These are phyloP conservation scores for Coemansia sp. DNA, from an alignment of 192 early-diverging fungal species.

Conservation along the genomic window DNA sequence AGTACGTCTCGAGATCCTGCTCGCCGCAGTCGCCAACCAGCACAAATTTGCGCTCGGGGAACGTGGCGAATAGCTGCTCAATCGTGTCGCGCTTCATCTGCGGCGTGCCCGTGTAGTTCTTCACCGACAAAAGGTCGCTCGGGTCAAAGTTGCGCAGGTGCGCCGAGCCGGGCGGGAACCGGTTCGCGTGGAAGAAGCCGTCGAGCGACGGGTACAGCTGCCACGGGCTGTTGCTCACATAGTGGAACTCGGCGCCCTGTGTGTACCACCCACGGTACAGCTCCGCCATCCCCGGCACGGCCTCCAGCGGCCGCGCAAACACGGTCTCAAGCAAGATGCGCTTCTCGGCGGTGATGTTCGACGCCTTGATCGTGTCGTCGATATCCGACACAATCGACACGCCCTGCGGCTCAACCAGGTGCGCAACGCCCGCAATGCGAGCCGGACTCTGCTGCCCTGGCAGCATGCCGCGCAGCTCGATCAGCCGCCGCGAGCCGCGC, in stretches of 20 bases:
- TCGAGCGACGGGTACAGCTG: slow-evolving; percentile 72
- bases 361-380: slow-evolving; percentile 92
- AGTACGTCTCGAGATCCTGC: slow-evolving; percentile 81
- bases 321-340: slow-evolving; percentile 59
- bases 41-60: slow-evolving; percentile 81
- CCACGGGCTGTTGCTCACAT: slow-evolving; percentile 84
- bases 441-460: slow-evolving; percentile 21
- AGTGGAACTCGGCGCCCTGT: slow-evolving; percentile 69
- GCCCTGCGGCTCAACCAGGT: slow-evolving; percentile 59
- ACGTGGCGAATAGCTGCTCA: slow-evolving; percentile 55
- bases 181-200: slow-evolving; percentile 61
- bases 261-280: slow-evolving; percentile 68
- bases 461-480: slow-evolving; percentile 39
- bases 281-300: slow-evolving; percentile 78
- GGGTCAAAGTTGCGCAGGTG: slow-evolving; percentile 67
- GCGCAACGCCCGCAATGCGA: slow-evolving; percentile 22
- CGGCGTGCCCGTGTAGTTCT: slow-evolving; percentile 51
- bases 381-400: slow-evolving; percentile 81
- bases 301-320: slow-evolving; percentile 52
- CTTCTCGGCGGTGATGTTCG: slow-evolving; percentile 68
- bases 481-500: slow-evolving; percentile 14
- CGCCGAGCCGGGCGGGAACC: slow-evolving; percentile 79
- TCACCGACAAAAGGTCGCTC: slow-evolving; percentile 59
- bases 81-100: slow-evolving; percentile 59
- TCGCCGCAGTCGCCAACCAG: slow-evolving; percentile 92